These are phyloP conservation scores for Meredithiella fracta DNA, from an alignment of 2,329 filamentous ascomycete genomes.

Conservation along the genomic window DNA sequence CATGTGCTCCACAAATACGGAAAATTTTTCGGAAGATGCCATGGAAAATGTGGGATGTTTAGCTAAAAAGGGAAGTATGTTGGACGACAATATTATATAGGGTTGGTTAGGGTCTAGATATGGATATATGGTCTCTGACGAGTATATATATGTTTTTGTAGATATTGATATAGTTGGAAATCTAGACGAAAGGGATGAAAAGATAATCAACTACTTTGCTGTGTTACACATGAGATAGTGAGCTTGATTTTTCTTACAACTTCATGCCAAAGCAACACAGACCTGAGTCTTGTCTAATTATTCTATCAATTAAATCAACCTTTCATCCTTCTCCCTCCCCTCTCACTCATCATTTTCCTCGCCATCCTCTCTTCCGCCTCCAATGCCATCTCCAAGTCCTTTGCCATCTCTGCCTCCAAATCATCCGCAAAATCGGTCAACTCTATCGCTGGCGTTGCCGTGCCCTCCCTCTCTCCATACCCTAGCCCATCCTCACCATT, in stretches of 20 bases:
- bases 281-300: neutral
- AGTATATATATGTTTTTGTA: too few species aligned
- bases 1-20: neutral
- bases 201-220: too few species aligned
- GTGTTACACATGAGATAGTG: too few species aligned
- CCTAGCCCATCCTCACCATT: constrained; percentile 23
- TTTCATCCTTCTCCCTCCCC: neutral
- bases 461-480: constrained; percentile 22
- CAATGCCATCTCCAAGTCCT: constrained; percentile 33
- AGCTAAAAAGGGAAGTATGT: neutral
- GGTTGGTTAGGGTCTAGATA: too few species aligned
- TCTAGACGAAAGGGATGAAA: too few species aligned
- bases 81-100: too few species aligned
- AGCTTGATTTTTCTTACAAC: too few species aligned
- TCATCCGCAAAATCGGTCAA: constrained; percentile 29
- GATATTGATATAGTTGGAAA: too few species aligned
- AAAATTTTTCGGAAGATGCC: constrained; percentile 2
- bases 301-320: neutral
- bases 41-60: neutral
- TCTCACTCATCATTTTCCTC: neutral
- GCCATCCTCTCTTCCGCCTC: constrained; percentile 2
- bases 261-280: neutral
- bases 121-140: too few species aligned
- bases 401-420: constrained; percentile 46
- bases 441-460: constrained; percentile 20